Percentiles rank a stretch among this genome's conserved stretches.
phyloP scores from a whole-genome alignment of 352 stramenopile genomes.

The Phytophthora pseudosyringae region DNA sequence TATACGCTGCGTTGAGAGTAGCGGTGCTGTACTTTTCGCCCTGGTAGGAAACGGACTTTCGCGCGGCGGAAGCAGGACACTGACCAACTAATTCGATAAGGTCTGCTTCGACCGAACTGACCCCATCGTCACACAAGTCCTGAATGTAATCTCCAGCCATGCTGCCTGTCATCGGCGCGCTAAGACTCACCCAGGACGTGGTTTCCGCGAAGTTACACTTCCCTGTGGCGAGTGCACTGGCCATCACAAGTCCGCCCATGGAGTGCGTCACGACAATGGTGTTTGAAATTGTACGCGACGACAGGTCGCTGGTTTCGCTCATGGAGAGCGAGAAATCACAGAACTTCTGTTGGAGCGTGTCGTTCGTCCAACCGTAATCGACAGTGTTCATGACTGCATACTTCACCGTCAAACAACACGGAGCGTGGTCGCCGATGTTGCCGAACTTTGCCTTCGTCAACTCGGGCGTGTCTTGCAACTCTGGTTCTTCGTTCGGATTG shows the following conservation, averaged over 20 bases:
- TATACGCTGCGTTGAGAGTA: conserved; percentile 3
- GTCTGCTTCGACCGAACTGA: background rate
- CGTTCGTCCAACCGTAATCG: conserved; percentile 16
- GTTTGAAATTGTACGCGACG: conserved; percentile 10
- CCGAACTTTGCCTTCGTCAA: conserved; percentile 17
- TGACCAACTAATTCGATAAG: conserved; percentile 7
- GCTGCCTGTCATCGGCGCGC: conserved; percentile 27
- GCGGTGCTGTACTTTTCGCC: conserved; percentile 17
- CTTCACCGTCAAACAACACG: conserved; percentile 22
- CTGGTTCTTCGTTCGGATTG: conserved; percentile 10
- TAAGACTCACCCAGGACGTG: conserved; percentile 23
- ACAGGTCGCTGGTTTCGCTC: conserved; percentile 7
- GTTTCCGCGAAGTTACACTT: conserved; percentile 18
- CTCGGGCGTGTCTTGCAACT: conserved; percentile 14
- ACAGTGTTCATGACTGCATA: conserved; percentile 25
- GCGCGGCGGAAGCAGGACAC: conserved; percentile 1
- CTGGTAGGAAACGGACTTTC: conserved; percentile 14
- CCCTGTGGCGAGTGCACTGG: conserved; percentile 14
- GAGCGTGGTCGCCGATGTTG: conserved; percentile 20
- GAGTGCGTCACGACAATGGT: conserved; percentile 35
- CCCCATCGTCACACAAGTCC: conserved; percentile 12
- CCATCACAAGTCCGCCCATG: conserved; percentile 31
- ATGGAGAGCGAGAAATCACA: conserved; percentile 25
- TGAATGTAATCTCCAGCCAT: conserved; percentile 25
- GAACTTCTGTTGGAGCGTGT: conserved; percentile 21